Conservation (phyloP, 805 yeast genomes). For the Nakazawaea pomicola region DNA sequence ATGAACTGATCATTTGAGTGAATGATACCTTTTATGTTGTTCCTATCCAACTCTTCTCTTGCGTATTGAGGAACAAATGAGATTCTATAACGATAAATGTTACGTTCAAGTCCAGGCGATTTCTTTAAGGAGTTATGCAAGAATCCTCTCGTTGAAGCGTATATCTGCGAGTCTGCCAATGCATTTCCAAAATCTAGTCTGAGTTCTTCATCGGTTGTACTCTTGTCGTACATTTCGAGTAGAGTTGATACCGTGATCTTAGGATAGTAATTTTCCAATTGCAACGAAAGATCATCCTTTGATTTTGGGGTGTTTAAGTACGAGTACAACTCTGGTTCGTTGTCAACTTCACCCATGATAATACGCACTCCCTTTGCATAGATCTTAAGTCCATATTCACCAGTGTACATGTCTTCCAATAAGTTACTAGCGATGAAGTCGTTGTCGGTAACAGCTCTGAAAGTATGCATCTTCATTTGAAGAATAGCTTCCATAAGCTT, state of each 20-base stretch:
- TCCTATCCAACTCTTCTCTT: background rate
- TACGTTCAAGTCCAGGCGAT: constrained; percentile 9
- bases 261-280: constrained; percentile 35
- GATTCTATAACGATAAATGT: constrained; percentile 13
- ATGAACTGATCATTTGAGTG: constrained; percentile 11
- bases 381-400: constrained; percentile 24
- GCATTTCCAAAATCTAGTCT: constrained; percentile 27
- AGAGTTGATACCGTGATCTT: constrained; percentile 20
- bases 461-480: constrained; percentile 25
- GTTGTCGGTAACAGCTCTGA: constrained; percentile 36
- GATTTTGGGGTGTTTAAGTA: constrained; percentile 26
- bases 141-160: constrained; percentile 32
- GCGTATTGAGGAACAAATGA: constrained; percentile 7
- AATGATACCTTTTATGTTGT: constrained; percentile 10
- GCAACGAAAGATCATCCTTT: constrained; percentile 24
- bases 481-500: constrained; percentile 21
- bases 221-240: constrained; percentile 14
- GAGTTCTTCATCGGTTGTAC: constrained; percentile 18
- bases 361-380: constrained; percentile 19
- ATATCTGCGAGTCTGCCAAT: constrained; percentile 33
- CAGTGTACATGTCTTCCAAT: constrained; percentile 27
- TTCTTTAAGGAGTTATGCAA: constrained; percentile 25
- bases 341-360: constrained; percentile 31
- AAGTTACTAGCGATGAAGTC: constrained; percentile 28
- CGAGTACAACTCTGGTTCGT: constrained; percentile 29